Base-by-base conservation (phyloP, 345 rosid genomes). In the Eucalyptus decipiens region DNA sequence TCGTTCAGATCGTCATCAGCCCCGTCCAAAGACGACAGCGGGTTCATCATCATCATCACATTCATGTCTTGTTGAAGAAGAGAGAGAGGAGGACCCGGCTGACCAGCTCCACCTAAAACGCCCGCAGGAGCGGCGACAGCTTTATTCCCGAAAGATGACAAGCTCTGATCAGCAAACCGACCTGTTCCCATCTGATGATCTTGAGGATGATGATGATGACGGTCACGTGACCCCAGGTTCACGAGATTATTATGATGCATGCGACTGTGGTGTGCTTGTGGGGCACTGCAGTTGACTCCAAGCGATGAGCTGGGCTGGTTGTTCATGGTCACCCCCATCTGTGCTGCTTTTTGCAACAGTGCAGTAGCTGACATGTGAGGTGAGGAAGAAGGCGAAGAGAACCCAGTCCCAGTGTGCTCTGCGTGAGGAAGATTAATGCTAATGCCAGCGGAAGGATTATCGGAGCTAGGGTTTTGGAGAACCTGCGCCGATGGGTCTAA, bases 301-400 rank as follows among this genome's bases (percentile, higher is more conserved):
- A 86, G 88, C 88, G 90, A 92, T 91, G 93, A 92, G 91, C 91
- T 88, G 90, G 89, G 47, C 47, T 76, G 43, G 85, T 21, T 76
- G 85, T 90, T 67, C 62, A 89, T 88, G n/a, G 90, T 85, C 51
- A 89, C 94, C 28, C 95, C 95, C 91, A 94, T 94, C 87, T 92
- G 91, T 2, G 93, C 91, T 87, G 95, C 94, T 81, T 90, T 92
- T 85, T 92, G 94, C 86, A 93, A 91, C 58, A 92, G 91, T 80
- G 94, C 93, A 69, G 94, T 93, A 24, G 94, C 95, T 40, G 94
- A 92, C 94, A 92, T 89, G 93, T 92, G 93, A 80, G 92, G 89
- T 4, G 47, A 76, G 85, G 85, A 76, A 40, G 28, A 76, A 6
- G 85, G 24, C 42, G 85, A 50, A 50, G 65, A 86, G 52, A 8